A percentile compares a stretch with the other conserved stretches of the same genome.
These are phyloP conservation scores for Phlyctochytrium bullatum DNA, from an alignment of 192 early-diverging fungal species.

Conservation along the genomic window DNA sequence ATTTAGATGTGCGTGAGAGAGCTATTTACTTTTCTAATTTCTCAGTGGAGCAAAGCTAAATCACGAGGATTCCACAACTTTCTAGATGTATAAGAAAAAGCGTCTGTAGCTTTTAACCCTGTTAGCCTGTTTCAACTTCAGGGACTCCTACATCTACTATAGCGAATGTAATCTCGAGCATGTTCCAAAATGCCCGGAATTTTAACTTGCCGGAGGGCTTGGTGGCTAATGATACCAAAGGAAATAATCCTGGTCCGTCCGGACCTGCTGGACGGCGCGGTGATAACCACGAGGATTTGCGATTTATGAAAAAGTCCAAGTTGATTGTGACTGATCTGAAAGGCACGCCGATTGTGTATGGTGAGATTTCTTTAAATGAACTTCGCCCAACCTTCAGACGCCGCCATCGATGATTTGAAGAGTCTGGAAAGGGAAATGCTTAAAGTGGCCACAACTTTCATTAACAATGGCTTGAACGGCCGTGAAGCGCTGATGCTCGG, in stretches of 20 bases:
- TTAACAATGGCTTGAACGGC: constrained; percentile 34
- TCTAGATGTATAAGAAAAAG: neutral
- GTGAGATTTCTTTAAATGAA: constrained; percentile 23
- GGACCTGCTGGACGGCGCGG: too few species aligned
- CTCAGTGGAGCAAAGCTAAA: constrained; percentile 11
- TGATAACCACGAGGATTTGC: constrained; percentile 39
- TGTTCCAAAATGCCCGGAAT: neutral
- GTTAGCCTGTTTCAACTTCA: neutral
- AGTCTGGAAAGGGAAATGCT: constrained; percentile 41
- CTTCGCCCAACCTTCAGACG: constrained; percentile 27
- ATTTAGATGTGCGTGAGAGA: constrained; percentile 31
- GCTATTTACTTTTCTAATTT: constrained; percentile 10
- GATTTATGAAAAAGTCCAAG: constrained; percentile 26
- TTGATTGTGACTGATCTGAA: constrained; percentile 37
- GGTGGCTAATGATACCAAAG: too few species aligned
- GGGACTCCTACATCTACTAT: neutral
- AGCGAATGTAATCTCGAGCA: neutral
- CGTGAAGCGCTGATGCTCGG: constrained; percentile 8
- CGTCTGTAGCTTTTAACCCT: neutral
- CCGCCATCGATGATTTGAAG: constrained; percentile 43
- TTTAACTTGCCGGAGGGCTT: constrained; percentile 1
- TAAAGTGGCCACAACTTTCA: constrained; percentile 47
- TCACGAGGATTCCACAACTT: neutral
- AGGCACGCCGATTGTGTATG: constrained; percentile 46
- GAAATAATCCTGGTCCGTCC: too few species aligned